These are phyloP conservation scores for Globisporangium spinosum DNA, from an alignment of 352 stramenopile species.

Conservation along the genomic window DNA sequence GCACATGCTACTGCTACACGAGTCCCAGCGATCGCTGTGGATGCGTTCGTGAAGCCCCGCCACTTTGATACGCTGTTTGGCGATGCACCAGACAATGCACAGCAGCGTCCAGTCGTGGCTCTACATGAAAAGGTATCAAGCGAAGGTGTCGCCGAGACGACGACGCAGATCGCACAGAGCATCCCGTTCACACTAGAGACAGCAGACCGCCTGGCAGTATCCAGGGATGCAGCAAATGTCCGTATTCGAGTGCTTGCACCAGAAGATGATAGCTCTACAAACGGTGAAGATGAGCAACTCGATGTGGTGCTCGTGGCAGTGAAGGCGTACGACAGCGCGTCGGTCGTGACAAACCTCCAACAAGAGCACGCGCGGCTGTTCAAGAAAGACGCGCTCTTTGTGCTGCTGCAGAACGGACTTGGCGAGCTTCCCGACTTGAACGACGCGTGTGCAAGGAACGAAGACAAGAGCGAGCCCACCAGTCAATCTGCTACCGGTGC, in stretches of 20 bases:
- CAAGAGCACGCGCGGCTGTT: slow-evolving; percentile 30
- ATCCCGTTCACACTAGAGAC: background rate
- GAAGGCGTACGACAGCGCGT: slow-evolving; percentile 61
- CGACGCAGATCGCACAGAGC: background rate
- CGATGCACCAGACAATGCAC: background rate
- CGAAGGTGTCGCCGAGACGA: slow-evolving; percentile 5
- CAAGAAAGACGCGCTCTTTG: slow-evolving; percentile 41
- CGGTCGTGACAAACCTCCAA: slow-evolving; percentile 36
- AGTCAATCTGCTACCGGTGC: background rate
- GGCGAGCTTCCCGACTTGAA: slow-evolving; percentile 28
- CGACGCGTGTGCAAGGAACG: background rate
- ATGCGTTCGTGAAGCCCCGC: slow-evolving; percentile 48
- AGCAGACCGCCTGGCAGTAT: background rate
- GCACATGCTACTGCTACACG: background rate
- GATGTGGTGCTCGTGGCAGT: slow-evolving; percentile 64
- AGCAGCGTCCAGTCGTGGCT: slow-evolving; percentile 6
- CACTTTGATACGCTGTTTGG: slow-evolving; percentile 30
- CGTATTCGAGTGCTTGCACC: slow-evolving; percentile 32
- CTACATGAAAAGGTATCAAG: slow-evolving; percentile 7
- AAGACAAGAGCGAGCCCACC: background rate
- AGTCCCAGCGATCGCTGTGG: slow-evolving; percentile 21
- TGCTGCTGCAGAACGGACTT: slow-evolving; percentile 71
- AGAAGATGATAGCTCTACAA: background rate
- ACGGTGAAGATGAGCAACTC: slow-evolving; percentile 20
- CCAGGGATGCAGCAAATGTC: slow-evolving; percentile 20